Percentiles rank a stretch among this genome's conserved stretches.
Conservation (phyloP, 257 asterid genomes). For the Salvia miltiorrhiza region DNA sequence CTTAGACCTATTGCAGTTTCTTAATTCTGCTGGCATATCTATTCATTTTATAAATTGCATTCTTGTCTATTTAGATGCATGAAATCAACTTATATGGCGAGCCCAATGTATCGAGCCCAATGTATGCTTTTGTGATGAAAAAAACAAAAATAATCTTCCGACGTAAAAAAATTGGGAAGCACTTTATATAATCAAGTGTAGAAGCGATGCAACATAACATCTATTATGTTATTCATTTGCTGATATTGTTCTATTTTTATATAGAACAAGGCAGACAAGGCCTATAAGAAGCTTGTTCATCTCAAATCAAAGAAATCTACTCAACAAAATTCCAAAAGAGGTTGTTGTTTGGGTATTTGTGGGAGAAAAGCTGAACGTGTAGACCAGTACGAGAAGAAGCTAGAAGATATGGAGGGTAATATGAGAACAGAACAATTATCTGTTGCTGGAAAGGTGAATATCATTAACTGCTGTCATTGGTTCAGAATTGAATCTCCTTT, state of each 20-base stretch:
- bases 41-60: slow-evolving; percentile 3
- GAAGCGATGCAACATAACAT: slow-evolving; percentile 8
- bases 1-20: background rate
- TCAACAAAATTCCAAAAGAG: slow-evolving; percentile 42
- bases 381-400: slow-evolving; percentile 72
- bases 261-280: slow-evolving; percentile 58
- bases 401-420: slow-evolving; percentile 65
- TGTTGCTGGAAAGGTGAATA: slow-evolving; percentile 58
- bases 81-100: background rate
- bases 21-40: background rate
- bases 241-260: slow-evolving; percentile 28
- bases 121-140: background rate
- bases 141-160: background rate
- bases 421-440: slow-evolving; percentile 66
- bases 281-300: slow-evolving; percentile 47
- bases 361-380: slow-evolving; percentile 50
- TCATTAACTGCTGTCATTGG: slow-evolving; percentile 4
- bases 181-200: background rate
- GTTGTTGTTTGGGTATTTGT: slow-evolving; percentile 65
- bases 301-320: slow-evolving; percentile 42
- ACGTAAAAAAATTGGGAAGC: background rate
- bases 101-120: background rate
- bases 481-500: background rate
- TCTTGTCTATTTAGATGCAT: slow-evolving; percentile 10
- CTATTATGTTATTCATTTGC: slow-evolving; percentile 7